phyloP scores from a whole-genome alignment of 1,284 basidiomycete genomes.

The Trichosporon coremiiforme region DNA sequence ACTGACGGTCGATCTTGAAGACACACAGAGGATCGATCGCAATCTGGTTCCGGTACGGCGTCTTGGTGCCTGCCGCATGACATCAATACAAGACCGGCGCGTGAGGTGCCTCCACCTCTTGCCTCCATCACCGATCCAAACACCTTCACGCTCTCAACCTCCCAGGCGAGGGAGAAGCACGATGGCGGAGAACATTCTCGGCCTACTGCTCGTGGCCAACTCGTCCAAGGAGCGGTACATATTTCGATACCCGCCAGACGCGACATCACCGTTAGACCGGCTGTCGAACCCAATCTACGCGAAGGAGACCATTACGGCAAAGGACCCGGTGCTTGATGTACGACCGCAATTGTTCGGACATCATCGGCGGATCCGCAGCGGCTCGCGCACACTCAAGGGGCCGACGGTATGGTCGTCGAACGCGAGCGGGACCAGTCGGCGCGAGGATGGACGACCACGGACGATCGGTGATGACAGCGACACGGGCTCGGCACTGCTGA shows the following conservation, averaged over 20 bases:
- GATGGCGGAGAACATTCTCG: slow-evolving; percentile 55
- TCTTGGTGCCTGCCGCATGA: not conserved
- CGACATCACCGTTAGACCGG: slow-evolving; percentile 47
- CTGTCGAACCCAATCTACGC: slow-evolving; percentile 52
- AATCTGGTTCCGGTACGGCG: slow-evolving; percentile 14
- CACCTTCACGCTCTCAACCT: not conserved
- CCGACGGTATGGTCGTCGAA: slow-evolving; percentile 21
- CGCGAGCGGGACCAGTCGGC: slow-evolving; percentile 12
- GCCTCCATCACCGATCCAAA: not conserved
- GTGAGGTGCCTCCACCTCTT: not conserved
- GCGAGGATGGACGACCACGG: not conserved
- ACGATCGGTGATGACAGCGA: slow-evolving; percentile 7
- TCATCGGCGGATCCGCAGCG: slow-evolving; percentile 2
- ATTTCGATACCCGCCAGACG: slow-evolving; percentile 53
- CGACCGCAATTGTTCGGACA: slow-evolving; percentile 23
- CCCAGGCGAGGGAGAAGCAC: not conserved
- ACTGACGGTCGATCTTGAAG: not conserved
- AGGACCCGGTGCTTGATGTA: slow-evolving; percentile 35
- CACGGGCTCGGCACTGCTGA: not conserved
- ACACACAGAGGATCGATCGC: not conserved
- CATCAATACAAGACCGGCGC: not conserved
- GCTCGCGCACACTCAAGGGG: slow-evolving; percentile 3
- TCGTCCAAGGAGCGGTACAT: slow-evolving; percentile 47
- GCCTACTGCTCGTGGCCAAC: slow-evolving; percentile 51
- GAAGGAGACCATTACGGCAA: slow-evolving; percentile 47